Percentiles rank a stretch among this genome's conserved stretches.
Evolutionary conservation across 208 protist genomes (phyloP).

Genomic region (Naegleria lovaniensis): DNA sequence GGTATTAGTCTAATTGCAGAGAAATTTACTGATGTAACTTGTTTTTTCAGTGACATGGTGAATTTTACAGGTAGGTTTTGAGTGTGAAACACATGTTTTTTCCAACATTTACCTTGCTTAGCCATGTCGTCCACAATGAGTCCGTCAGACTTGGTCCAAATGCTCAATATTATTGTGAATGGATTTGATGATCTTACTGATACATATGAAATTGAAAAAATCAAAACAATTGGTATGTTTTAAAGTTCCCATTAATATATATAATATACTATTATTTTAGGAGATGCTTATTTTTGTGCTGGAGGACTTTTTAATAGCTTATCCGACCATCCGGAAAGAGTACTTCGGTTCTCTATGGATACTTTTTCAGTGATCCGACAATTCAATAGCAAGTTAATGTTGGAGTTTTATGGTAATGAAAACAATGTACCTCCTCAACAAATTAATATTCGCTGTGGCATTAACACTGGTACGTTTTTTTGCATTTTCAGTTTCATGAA

Average conservation of each 20-base stretch:
- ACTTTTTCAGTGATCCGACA: not conserved
- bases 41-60: conserved; percentile 13
- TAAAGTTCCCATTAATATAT: too few species aligned
- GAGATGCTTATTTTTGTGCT: conserved; percentile 30
- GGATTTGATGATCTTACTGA: conserved; percentile 2
- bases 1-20: not conserved
- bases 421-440: not conserved
- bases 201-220: conserved; percentile 12
- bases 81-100: too few species aligned
- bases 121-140: conserved; percentile 38
- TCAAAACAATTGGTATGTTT: conserved; percentile 27
- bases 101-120: too few species aligned
- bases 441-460: conserved; percentile 17
- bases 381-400: not conserved
- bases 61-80: not conserved
- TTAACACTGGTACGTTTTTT: too few species aligned
- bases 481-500: too few species aligned
- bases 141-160: not conserved
- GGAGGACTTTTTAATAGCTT: not conserved
- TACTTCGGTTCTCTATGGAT: not conserved
- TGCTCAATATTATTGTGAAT: conserved; percentile 1
- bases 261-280: not conserved
- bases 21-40: not conserved
- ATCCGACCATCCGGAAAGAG: not conserved
- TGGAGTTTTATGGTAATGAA: too few species aligned